Evolutionary conservation across 768 basidiomycete genomes (phyloP).

Genomic region (Hypsizygus marmoreus): DNA sequence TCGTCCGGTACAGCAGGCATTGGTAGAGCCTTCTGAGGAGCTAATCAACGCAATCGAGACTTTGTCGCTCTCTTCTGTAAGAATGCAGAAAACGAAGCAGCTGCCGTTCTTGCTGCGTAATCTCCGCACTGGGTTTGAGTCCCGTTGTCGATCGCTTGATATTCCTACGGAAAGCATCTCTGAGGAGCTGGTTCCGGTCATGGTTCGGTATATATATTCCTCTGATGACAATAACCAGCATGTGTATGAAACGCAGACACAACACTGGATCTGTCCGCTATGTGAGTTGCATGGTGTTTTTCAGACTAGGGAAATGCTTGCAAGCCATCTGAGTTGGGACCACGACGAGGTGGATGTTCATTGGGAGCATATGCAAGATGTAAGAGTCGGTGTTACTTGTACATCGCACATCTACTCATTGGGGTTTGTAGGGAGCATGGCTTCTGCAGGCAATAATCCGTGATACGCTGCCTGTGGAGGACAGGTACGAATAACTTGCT

Average conservation of each 20-base stretch:
- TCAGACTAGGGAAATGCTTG: constrained; percentile 41
- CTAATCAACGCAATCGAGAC: constrained; percentile 37
- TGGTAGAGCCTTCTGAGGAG: constrained; percentile 28
- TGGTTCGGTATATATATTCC: constrained; percentile 18
- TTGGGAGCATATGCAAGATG: constrained; percentile 35
- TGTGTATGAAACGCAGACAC: constrained; percentile 28
- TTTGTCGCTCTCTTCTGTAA: constrained; percentile 30
- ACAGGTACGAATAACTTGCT: constrained; percentile 1
- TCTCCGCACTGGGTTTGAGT: constrained; percentile 48
- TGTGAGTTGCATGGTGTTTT: constrained; percentile 50
- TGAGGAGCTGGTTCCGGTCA: constrained; percentile 10
- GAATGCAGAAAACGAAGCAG: constrained; percentile 37
- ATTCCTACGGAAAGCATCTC: constrained; percentile 31
- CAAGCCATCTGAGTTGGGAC: constrained; percentile 50
- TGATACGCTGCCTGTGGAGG: background rate
- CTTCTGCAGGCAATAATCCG: constrained; percentile 6
- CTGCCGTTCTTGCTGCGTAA: constrained; percentile 63
- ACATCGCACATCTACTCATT: background rate
- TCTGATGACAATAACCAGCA: constrained; percentile 24
- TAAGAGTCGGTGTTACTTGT: constrained; percentile 6
- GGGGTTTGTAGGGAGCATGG: constrained; percentile 7
- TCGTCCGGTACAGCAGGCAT: background rate
- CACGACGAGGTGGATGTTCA: constrained; percentile 40
- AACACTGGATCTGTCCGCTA: constrained; percentile 53
- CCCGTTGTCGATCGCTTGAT: constrained; percentile 37